A percentile compares a stretch with the other conserved stretches of the same genome.
Evolutionary conservation across 2,329 filamentous ascomycete genomes (phyloP).

Genomic region (Ramularia endophylla): DNA sequence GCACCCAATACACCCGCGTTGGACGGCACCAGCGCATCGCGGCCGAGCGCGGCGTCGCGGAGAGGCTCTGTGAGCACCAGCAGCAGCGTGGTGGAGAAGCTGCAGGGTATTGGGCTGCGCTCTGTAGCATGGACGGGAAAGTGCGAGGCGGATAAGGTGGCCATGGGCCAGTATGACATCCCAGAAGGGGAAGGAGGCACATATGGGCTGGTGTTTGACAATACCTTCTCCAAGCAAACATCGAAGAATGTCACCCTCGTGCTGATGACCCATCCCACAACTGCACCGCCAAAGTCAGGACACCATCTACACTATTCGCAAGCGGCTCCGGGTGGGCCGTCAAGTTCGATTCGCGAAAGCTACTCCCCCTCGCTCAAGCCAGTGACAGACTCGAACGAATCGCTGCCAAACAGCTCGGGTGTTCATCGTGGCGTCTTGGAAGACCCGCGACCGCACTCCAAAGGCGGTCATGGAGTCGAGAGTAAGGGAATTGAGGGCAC

Average conservation of each 20-base stretch:
- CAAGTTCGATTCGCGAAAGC: constrained; percentile 30
- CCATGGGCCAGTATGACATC: constrained; percentile 84
- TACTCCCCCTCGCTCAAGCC: constrained; percentile 39
- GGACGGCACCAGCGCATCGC: constrained; percentile 28
- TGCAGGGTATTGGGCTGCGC: constrained; percentile 57
- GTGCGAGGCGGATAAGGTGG: constrained; percentile 93
- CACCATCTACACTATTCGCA: constrained; percentile 59
- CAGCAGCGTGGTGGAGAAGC: constrained; percentile 62
- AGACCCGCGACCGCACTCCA: constrained; percentile 38
- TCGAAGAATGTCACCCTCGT: constrained; percentile 96
- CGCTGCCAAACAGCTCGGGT: constrained; percentile 37
- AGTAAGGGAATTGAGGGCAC: constrained; percentile 28
- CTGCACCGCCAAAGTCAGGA: constrained; percentile 66
- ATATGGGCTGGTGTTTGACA: constrained; percentile 96
- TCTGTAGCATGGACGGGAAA: constrained; percentile 77
- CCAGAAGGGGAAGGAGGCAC: constrained; percentile 70
- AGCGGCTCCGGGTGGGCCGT: constrained; percentile 43
- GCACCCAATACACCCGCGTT: constrained; percentile 30
- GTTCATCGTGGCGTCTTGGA: constrained; percentile 26
- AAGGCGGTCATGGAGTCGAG: constrained; percentile 26
- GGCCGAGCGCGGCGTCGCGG: constrained; percentile 39
- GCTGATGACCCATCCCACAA: constrained; percentile 86
- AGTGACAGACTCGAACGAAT: constrained; percentile 46
- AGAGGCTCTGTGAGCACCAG: constrained; percentile 38
- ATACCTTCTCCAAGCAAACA: constrained; percentile 93